A percentile compares a stretch with the other conserved stretches of the same genome.
Evolutionary conservation across 495 filamentous ascomycete species (phyloP).

Genomic region (Pseudomonodictys pantanalensis): DNA sequence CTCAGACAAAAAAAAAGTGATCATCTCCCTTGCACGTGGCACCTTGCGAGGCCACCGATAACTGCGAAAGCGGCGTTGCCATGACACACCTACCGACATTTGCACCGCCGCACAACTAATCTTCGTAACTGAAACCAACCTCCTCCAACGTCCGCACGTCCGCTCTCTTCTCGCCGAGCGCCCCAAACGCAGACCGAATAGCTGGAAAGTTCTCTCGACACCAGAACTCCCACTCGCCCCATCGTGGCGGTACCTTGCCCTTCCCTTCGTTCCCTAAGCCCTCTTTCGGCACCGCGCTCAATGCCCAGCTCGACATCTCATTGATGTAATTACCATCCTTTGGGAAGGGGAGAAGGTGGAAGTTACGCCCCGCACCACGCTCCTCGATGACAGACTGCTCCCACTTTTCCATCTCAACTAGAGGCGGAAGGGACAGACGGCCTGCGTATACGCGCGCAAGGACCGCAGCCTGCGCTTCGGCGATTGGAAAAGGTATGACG

Average conservation of each 20-base stretch:
- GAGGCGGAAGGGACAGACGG: slow-evolving; percentile 59
- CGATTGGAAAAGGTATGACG: slow-evolving; percentile 77
- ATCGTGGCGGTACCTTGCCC: slow-evolving; percentile 64
- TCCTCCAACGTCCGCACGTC: slow-evolving; percentile 52
- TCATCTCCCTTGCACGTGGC: too few relatives aligned
- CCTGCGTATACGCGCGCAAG: slow-evolving; percentile 74
- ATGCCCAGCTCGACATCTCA: slow-evolving; percentile 60
- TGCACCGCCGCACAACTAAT: too few relatives aligned
- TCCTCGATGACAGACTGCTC: slow-evolving; percentile 46
- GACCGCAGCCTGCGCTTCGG: slow-evolving; percentile 74
- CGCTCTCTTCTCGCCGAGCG: slow-evolving; percentile 47
- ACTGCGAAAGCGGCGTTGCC: too few relatives aligned
- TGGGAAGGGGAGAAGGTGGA: slow-evolving; percentile 68
- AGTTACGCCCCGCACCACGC: slow-evolving; percentile 49
- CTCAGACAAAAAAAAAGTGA: too few relatives aligned
- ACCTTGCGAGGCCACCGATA: too few relatives aligned
- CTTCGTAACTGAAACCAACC: slow-evolving; percentile 59
- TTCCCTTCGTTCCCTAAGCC: slow-evolving; percentile 47
- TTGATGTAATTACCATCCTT: slow-evolving; percentile 80
- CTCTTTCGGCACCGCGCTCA: slow-evolving; percentile 42
- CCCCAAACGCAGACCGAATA: slow-evolving; percentile 56
- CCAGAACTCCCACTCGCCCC: slow-evolving; percentile 68
- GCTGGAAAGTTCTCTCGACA: slow-evolving; percentile 51
- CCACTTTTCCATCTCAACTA: slow-evolving; percentile 64
- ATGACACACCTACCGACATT: too few relatives aligned